A percentile compares a stretch with the other conserved stretches of the same genome.
Conservation (phyloP, 345 rosid species). For the Euclidium syriacum region DNA sequence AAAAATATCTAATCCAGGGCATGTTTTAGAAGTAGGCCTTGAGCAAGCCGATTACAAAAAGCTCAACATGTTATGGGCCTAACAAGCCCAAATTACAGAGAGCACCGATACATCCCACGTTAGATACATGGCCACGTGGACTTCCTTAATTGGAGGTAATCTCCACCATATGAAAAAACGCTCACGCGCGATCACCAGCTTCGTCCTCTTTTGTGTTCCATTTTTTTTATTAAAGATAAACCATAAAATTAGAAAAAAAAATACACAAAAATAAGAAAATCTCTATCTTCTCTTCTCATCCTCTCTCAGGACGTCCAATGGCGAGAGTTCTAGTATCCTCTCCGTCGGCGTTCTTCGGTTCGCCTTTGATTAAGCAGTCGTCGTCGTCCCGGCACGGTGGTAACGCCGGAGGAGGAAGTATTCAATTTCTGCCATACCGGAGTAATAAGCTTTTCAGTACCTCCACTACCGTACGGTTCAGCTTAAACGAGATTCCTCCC, state of each 20-base stretch:
- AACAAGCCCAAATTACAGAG: neutral
- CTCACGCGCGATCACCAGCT: constrained; percentile 6
- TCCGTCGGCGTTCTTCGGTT: constrained; percentile 63
- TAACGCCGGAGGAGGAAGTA: neutral
- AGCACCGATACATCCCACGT: constrained; percentile 15
- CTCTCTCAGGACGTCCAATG: constrained; percentile 36
- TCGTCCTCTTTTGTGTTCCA: neutral
- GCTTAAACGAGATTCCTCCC: constrained; percentile 77
- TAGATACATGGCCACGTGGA: constrained; percentile 16
- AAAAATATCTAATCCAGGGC: no score
- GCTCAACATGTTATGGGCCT: neutral
- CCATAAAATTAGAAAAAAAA: neutral
- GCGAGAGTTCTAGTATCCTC: constrained; percentile 77
- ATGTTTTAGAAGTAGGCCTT: no score
- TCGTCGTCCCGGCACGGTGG: constrained; percentile 41
- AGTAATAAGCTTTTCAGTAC: constrained; percentile 32
- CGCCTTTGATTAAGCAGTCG: constrained; percentile 37
- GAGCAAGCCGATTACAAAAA: no score
- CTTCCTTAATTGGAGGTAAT: neutral
- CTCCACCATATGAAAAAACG: constrained; percentile 18
- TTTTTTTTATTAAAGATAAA: constrained; percentile 1
- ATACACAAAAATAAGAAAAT: neutral
- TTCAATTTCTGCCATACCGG: constrained; percentile 44
- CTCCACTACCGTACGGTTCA: constrained; percentile 51
- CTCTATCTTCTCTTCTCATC: constrained; percentile 23